phyloP scores from a whole-genome alignment of 1,139 yeast species.

The Scheffersomyces segobiensis region DNA sequence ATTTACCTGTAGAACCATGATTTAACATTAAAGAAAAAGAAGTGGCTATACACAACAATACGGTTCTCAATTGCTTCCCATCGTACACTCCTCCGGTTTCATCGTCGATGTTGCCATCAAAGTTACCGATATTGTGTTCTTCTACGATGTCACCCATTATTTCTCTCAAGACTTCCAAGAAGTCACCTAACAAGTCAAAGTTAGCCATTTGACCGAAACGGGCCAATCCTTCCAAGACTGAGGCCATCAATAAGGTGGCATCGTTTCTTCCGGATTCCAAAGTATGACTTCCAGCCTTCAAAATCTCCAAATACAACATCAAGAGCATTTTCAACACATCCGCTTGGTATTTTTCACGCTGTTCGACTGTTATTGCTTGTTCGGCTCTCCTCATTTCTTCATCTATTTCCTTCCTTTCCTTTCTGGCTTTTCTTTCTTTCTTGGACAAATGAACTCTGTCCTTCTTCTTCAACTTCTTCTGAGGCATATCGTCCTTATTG shows the following conservation, averaged over 20 bases:
- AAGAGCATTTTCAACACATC: conserved; percentile 75
- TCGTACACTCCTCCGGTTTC: conserved; percentile 32
- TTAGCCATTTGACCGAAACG: conserved; percentile 91
- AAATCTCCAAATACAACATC: conserved; percentile 72
- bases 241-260: conserved; percentile 63
- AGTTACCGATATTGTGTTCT: conserved; percentile 26
- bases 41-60: conserved; percentile 80
- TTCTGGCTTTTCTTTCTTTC: conserved; percentile 81
- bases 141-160: conserved; percentile 53
- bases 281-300: conserved; percentile 48
- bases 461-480: conserved; percentile 67
- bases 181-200: conserved; percentile 88
- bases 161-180: conserved; percentile 85
- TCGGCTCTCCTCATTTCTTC: conserved; percentile 88
- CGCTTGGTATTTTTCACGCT: conserved; percentile 82
- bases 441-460: conserved; percentile 88
- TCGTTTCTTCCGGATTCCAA: conserved; percentile 45
- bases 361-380: conserved; percentile 81
- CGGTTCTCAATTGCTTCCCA: conserved; percentile 57
- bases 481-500: conserved; percentile 42
- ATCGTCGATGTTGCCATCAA: conserved; percentile 18
- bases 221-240: conserved; percentile 89
- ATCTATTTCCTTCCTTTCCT: conserved; percentile 83
- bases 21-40: conserved; percentile 81
- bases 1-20: conserved; percentile 57